Base-by-base conservation (phyloP, 2,329 filamentous ascomycete genomes). In the Penicillium griseofulvum region DNA sequence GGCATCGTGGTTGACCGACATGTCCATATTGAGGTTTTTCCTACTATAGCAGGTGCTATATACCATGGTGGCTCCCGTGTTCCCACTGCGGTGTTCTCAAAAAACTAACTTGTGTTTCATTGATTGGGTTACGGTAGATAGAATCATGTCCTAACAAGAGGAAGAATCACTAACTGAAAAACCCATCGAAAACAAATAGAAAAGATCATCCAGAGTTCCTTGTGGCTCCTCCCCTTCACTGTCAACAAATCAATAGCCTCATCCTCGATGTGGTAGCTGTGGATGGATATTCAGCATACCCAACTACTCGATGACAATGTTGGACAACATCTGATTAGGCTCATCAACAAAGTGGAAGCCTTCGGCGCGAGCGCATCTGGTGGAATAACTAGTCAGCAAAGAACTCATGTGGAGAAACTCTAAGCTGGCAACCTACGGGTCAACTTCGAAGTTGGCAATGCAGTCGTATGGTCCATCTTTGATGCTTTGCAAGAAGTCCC, bases 341-440 rank as follows among this genome's bases (percentile, higher is more conserved):
- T 54, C 51, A 19, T 54, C 44, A n/a, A 54, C 26, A 14, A 54
- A 54, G n/a, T 54, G 51, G 44, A 36, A 54, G 2, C 44, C 31
- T 12, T 33, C 12, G 12, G 50, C 37, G 14, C 17, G 16, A 36
- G 51, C 37, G 29, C 51, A 54, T 22, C 51, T 54, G 8, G 8
- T 19, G 12, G 6, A 26, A 29, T 8, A 17, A 22, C 2, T 11
- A 5, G 44, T 53, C 8, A 53, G 37, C 12, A 37, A 51, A 36
- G n/a, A 24, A 36, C n/a, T 10, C 14, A 4, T 19, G 10, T 5
- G 17, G 12, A 9, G 6, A 24, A 33, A 34, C 9, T 22, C 8
- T 14, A 19, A 50, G 34, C 26, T 4, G 28, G 6, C 3, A 14
- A 55, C 60, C 11, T 37, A 59, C 60, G 60, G 56, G 24, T 62